Percentiles rank a stretch among this genome's conserved stretches.
Conservation (phyloP, 2,329 filamentous ascomycete species). For the Tolypocladium ophioglossoides region DNA sequence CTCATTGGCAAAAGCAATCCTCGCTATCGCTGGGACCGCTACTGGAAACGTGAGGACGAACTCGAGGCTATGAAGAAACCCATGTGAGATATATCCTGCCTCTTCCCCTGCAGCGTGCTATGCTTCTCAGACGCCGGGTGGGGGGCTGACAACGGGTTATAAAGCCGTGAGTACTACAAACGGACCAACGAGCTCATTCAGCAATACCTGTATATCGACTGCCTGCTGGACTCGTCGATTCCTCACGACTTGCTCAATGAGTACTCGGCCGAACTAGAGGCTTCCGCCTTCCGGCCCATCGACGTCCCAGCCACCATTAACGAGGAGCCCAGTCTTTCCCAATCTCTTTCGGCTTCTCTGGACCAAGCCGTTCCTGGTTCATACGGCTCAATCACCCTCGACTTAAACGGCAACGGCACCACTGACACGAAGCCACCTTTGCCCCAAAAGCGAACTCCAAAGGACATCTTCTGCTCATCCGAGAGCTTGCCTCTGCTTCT, state of each 20-base stretch:
- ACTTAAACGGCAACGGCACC: slow-evolving; percentile 9
- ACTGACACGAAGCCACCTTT: slow-evolving; percentile 5
- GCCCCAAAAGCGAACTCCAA: slow-evolving; percentile 69
- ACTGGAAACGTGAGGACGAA: slow-evolving; percentile 74
- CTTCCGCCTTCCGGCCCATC: slow-evolving; percentile 40
- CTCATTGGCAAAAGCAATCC: slow-evolving; percentile 85
- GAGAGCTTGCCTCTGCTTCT: slow-evolving; percentile 57
- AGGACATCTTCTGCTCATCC: slow-evolving; percentile 71
- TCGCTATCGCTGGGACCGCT: slow-evolving; percentile 74
- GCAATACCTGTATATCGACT: slow-evolving; percentile 89
- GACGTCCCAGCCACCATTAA: slow-evolving; percentile 64
- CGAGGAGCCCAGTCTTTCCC: slow-evolving; percentile 47
- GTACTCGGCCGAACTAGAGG: slow-evolving; percentile 55
- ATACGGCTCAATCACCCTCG: slow-evolving; percentile 19
- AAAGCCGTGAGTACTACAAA: slow-evolving; percentile 73
- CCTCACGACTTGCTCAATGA: slow-evolving; percentile 87
- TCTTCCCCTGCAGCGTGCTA: not conserved
- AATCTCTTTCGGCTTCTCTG: slow-evolving; percentile 9
- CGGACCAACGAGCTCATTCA: slow-evolving; percentile 80
- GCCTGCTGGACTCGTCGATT: slow-evolving; percentile 81
- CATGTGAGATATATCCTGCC: slow-evolving; percentile 34
- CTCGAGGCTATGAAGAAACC: slow-evolving; percentile 60
- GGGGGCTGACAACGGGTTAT: not conserved
- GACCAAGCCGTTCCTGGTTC: slow-evolving; percentile 10
- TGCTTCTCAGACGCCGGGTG: not conserved